Evolutionary conservation across 129 eudicot species (phyloP).

Genomic region (Cynara cardunculus): DNA sequence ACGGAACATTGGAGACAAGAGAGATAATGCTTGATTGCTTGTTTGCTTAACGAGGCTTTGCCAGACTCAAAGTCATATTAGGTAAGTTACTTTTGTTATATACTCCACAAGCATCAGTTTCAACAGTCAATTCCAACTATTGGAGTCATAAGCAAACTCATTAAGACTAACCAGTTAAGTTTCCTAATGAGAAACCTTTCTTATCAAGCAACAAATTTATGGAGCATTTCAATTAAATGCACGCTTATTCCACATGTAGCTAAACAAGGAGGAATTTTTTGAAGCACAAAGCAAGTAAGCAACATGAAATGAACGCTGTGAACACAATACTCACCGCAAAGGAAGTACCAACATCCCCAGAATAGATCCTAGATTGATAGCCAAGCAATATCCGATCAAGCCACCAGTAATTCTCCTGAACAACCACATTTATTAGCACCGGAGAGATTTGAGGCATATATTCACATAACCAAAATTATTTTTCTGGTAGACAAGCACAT

Average conservation of each 20-base stretch:
- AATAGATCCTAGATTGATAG: constrained; percentile 83
- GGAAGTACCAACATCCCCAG: constrained; percentile 80
- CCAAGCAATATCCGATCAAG: constrained; percentile 75
- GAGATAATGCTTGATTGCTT: too few species aligned
- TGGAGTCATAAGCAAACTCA: background rate
- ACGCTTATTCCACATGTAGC: background rate
- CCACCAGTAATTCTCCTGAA: constrained; percentile 90
- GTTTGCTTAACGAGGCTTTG: too few species aligned
- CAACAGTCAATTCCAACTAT: background rate
- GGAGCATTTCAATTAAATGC: background rate
- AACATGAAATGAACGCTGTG: background rate
- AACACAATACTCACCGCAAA: constrained; percentile 48
- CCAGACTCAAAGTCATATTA: too few species aligned
- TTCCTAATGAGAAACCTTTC: background rate
- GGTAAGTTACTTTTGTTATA: too few species aligned
- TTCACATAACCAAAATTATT: constrained; percentile 3
- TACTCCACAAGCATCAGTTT: too few species aligned
- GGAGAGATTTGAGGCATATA: background rate
- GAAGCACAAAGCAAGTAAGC: background rate
- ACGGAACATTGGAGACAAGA: too few species aligned
- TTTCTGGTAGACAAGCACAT: background rate
- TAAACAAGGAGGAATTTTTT: background rate
- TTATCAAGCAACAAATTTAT: background rate
- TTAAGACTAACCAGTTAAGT: background rate
- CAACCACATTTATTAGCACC: constrained; percentile 16